Base-by-base conservation (phyloP, 768 basidiomycete species). In the Boletus patriciae region DNA sequence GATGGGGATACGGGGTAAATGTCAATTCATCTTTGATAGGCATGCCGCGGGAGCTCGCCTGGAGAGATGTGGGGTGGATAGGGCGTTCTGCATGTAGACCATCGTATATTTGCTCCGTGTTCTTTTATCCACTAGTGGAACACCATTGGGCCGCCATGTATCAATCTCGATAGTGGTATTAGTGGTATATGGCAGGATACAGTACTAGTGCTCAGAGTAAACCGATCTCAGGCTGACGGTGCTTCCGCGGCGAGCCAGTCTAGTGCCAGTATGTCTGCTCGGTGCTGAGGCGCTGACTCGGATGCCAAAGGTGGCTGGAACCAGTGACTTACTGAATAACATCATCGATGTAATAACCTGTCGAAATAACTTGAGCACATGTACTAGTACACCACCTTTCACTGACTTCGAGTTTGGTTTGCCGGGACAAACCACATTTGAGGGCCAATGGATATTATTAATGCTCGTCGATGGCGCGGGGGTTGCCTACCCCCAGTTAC, bases 1-100 rank as follows among this genome's bases (percentile, higher is more conserved):
- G 87, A 90, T 63, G 87, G 85, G 52, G 88, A 90, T 68, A 87
- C 82, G 42, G 88, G 88, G 59, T 90, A 78, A 71, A 52, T 19
- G 27, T 36, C 10, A 15, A 33, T 13, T n/a, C 25, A 27, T 47
- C 41, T 50, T 29, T 21, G 38, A 54, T 54, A 19, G 38, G 16
- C 52, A 50, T 25, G 21, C 40, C 9, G 16, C 42, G 6, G 45
- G 25, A 34, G 45, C 40, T 38, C 45, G 15, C 45, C 31, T 34
- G 46, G 85, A 60, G 87, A 76, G 70, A 48, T 38, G 51, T 38
- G 18, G 19, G 46, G 3, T 21, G 19, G n/a, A 59, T 34, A 41
- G 29, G 19, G 34, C 21, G 52, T 55, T 29, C 19, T 44, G 40
- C 34, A n/a, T 52, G 52, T 62, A 16, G 46, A 52, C 38, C 34